Base-by-base conservation (phyloP, 2,329 filamentous ascomycete species). In the Hymenoscyphus salicellus region DNA sequence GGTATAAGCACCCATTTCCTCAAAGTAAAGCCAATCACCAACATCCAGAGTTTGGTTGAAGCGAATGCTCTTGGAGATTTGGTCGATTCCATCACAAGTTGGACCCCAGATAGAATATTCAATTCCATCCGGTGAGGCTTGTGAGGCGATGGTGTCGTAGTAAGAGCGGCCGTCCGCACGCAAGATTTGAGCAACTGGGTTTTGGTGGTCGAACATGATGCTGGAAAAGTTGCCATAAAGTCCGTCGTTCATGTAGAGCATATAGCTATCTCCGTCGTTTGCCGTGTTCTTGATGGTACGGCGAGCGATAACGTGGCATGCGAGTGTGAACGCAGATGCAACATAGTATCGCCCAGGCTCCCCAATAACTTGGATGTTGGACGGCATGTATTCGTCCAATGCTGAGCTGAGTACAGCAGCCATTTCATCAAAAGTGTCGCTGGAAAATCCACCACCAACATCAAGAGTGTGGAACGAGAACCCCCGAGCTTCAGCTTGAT, bases 121-220 rank as follows among this genome's bases (percentile, higher is more conserved):
- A 68, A 89, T 84, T 43, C 84, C 84, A 64, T 81, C 80, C 1
- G 79, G 73, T 43, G 81, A 79, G 23, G 79, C 78, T 60, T 81
- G 77, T n/a, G 84, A 81, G 72, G 79, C 74, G 69, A 80, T 63
- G 68, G 82, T 80, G 78, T 88, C 79, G 76, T 88, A 89, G 74
- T 87, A 75, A 68, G 85, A 84, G 66, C 81, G 80, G 68, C 83
- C 78, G 66, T 83, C 82, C 23, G 84, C 81, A 70, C 87, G 89
- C 62, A 99, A 83, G 65, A 98, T 85, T 78, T 90, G 91, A 63
- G 94, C 92, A 56, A 90, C 80, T 0, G 95, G 95, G 73, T 96
- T 86, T 83, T 99, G 95, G 79, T 98, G 95, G 75, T 98, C 95
- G 77, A 97, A 99, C 83, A 98, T 97, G 84, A 98, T 98, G 86